Percentiles rank a stretch among this genome's conserved stretches.
Evolutionary conservation across 2,329 filamentous ascomycete species (phyloP).

Genomic region (Hypoxylon sp.): DNA sequence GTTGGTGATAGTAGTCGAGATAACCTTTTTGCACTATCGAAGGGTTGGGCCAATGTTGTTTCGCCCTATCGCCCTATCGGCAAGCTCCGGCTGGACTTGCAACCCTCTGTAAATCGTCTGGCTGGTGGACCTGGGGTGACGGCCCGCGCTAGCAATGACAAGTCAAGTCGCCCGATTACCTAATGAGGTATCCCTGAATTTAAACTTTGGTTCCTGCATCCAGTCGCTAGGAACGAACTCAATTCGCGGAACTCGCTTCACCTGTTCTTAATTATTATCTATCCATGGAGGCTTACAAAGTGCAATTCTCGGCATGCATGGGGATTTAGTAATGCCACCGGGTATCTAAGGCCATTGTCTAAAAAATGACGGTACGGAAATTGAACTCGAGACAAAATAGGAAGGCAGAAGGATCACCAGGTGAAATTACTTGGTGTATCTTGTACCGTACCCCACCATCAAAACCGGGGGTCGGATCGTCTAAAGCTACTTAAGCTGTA

Average conservation of each 20-base stretch:
- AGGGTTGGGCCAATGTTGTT: background rate
- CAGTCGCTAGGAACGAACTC: background rate
- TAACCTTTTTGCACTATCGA: conserved; percentile 15
- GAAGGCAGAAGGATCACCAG: conserved; percentile 22
- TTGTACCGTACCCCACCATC: conserved; percentile 21
- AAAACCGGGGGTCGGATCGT: background rate
- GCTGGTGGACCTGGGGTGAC: conserved; percentile 23
- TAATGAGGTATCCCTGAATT: conserved; percentile 19
- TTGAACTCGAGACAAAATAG: conserved; percentile 18
- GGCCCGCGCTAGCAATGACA: conserved; percentile 17
- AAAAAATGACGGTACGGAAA: conserved; percentile 6
- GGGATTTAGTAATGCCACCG: background rate
- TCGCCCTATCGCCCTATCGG: conserved; percentile 25
- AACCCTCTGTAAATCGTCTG: conserved; percentile 18
- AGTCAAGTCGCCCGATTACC: conserved; percentile 8
- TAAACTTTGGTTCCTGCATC: conserved; percentile 30
- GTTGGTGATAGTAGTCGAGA: conserved; percentile 20
- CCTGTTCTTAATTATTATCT: conserved; percentile 4
- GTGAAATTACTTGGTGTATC: conserved; percentile 25
- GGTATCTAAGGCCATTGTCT: background rate
- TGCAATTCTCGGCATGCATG: conserved; percentile 1
- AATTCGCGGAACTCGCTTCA: background rate
- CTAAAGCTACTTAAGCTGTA: background rate
- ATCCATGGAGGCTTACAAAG: background rate
- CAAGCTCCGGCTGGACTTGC: conserved; percentile 15